Base-by-base conservation (phyloP, 2,329 filamentous ascomycete genomes). In the Lasiodiplodia sp. region DNA sequence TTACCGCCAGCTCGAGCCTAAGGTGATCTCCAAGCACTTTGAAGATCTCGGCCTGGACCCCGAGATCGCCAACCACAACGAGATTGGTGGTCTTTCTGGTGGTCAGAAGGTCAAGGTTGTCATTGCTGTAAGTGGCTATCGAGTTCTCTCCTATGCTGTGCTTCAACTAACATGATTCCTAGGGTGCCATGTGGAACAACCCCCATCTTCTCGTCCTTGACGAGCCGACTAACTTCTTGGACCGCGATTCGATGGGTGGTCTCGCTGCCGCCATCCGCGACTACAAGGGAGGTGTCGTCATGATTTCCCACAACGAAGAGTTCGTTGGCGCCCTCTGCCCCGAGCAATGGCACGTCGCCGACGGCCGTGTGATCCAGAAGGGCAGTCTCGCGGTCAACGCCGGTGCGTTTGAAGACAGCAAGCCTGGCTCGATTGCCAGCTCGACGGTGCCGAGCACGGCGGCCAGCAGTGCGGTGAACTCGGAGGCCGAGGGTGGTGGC, bases 91-190 rank as follows among this genome's bases (percentile, higher is more conserved):
- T 76, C 87, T 99, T 14, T 97, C 94, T 11, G 96, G 96, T 82
- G 96, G 96, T 16, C 96, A 99, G 80, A 98, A 98, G 83, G 96
- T 99, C 84, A 99, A 99, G 87, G 96, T 99, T 58, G 96, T 99
- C 71, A 90, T 99, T 74, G 96, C 93, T 3, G 77, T 75, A 74
- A 64, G 21, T 66, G 25, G 8, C 31, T 18, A n/a, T 72, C 74
- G 64, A 28, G 25, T 6, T 28, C 10, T 44, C 21, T 53, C 72
- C 93, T 94, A 4, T 93, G 93, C 77, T 93, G 94, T 75, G 96
- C 97, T 3, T 47, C 18, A 28, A 18, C 63, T 56, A 44, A 66
- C 37, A 6, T 18, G 23, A 21, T 56, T 2, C 23, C 0, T 37
- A 66, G 63, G 60, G 60, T 38, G 60, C 60, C 47, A 67, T 67